These are phyloP conservation scores for Fusarium mundagurra DNA, from an alignment of 2,329 filamentous ascomycete genomes.

Conservation along the genomic window DNA sequence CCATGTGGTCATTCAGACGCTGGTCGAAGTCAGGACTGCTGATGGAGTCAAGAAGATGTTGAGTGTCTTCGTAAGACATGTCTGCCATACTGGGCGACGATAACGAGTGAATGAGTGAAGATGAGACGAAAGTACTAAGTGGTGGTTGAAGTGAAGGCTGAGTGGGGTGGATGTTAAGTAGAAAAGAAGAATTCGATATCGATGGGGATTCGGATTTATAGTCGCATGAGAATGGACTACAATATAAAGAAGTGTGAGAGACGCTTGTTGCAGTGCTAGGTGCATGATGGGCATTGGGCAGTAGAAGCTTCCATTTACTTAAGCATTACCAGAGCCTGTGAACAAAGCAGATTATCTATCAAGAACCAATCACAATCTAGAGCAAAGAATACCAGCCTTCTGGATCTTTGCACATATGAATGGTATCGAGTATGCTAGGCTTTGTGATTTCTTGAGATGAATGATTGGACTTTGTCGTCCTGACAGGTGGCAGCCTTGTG, in stretches of 20 bases:
- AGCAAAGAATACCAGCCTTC: neutral
- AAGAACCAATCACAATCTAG: neutral
- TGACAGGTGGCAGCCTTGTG: neutral
- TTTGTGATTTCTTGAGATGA: neutral
- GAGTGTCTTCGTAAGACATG: neutral
- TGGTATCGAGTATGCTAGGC: accelerated
- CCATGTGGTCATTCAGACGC: neutral
- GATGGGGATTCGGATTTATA: neutral
- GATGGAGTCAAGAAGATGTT: neutral
- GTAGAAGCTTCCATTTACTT: no score
- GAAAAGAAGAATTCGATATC: neutral
- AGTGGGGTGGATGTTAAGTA: neutral
- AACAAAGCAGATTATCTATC: slow-evolving; percentile 11
- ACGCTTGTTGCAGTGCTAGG: neutral
- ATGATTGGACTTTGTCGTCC: neutral
- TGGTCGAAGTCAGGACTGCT: accelerated
- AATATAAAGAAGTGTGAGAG: neutral
- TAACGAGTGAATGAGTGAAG: neutral
- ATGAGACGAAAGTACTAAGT: neutral
- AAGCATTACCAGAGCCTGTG: no score
- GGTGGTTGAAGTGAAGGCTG: neutral
- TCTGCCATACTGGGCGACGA: neutral
- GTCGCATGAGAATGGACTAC: neutral
- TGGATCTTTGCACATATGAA: neutral
- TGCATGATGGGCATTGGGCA: no score